Conservation (phyloP, 352 stramenopile genomes). For the Phytophthora cajani region DNA sequence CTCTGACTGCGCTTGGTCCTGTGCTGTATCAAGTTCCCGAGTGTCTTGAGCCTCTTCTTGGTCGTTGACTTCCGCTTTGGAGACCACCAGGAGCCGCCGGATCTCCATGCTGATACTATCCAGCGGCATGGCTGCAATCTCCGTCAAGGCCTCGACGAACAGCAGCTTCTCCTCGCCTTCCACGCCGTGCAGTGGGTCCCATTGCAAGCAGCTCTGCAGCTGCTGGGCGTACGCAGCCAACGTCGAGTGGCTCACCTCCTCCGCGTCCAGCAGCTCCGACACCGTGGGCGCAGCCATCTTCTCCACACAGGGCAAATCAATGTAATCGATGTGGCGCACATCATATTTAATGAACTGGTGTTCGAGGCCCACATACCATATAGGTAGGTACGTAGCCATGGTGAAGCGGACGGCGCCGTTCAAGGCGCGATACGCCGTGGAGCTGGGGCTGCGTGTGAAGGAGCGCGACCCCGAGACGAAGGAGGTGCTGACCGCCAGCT, state of each 20-base stretch:
- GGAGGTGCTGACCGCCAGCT: conserved; percentile 51
- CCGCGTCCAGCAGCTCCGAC: conserved; percentile 3
- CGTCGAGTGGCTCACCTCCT: conserved; percentile 27
- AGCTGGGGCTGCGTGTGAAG: conserved; percentile 32
- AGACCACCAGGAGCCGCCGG: conserved; percentile 58
- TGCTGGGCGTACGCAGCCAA: conserved; percentile 32
- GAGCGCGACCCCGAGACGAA: conserved; percentile 45
- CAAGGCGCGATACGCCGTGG: conserved; percentile 27
- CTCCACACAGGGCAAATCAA: neutral
- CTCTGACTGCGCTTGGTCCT: neutral
- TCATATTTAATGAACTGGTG: neutral
- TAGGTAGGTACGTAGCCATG: neutral
- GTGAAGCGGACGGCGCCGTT: conserved; percentile 28
- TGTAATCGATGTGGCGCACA: too few relatives aligned
- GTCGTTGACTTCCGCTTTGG: neutral
- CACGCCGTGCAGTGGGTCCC: conserved; percentile 36
- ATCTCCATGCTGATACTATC: conserved; percentile 81
- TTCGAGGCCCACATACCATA: too few relatives aligned
- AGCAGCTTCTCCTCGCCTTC: conserved; percentile 43
- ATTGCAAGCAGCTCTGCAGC: conserved; percentile 42
- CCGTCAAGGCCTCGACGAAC: conserved; percentile 77
- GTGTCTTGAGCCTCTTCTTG: neutral
- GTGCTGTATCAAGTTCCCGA: conserved; percentile 1
- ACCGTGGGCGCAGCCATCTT: conserved; percentile 1
- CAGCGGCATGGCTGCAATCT: conserved; percentile 70